Base-by-base conservation (phyloP, 345 rosid species). In the Leavenworthia alabamica region DNA sequence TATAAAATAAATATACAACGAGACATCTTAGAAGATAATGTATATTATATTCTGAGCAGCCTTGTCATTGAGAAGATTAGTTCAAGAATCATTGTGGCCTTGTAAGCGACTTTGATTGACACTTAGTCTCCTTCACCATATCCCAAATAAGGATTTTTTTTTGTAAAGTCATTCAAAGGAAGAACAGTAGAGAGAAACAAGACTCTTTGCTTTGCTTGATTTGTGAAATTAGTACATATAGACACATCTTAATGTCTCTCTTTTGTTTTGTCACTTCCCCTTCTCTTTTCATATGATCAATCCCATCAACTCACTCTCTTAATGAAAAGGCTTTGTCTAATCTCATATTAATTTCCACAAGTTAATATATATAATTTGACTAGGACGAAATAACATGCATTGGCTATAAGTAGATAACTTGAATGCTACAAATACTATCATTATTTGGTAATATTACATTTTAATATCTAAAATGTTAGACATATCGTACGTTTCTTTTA, bases 121-220 rank as follows among this genome's bases (percentile, higher is more conserved):
- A 62, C 64, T 55, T 22, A 11, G 61, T 50, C 71, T 64, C 55
- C 60, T n/a, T n/a, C 60, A 64, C 60, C 60, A 40, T 42, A 41
- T 57, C 35, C 35, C 46, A 49, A 50, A 53, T 49, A 58, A 39
- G 22, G 29, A 8, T 28, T 50, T 16, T 32, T 7, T 4, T 15
- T n/a, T n/a, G 73, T 68, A 62, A 46, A 55, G 74, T 70, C 69
- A 62, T 62, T 70, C 64, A 56, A 62, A 62, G 9, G 36, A 45
- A 44, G 31, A 45, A 48, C 60, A 64, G 53, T 56, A 27, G 28
- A 55, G 62, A 62, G 65, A 56, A 62, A 39, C 69, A 63, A 31
- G 19, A 64, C 75, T 57, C 9, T 65, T 71, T 64, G 66, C 66
- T 56, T 64, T 64, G 61, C 61, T 71, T 64, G 66, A 64, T 56